Percentiles rank a stretch among this genome's conserved stretches.
phyloP scores from a whole-genome alignment of 768 basidiomycete genomes.

The Hygrophorus russula region DNA sequence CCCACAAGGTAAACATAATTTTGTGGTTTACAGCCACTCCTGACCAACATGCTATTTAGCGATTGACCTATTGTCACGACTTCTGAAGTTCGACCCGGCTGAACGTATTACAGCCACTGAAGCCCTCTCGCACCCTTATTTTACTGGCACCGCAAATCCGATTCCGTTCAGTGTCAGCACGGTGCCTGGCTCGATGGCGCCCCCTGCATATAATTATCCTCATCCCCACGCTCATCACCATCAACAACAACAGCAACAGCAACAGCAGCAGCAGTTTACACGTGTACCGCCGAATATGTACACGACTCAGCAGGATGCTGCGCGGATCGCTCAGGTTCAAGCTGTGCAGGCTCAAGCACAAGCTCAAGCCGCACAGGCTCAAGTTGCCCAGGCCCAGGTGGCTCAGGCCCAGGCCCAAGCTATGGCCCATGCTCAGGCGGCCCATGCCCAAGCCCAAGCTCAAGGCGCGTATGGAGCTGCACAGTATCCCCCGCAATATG shows the following conservation, averaged over 20 bases:
- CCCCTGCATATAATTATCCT: constrained; percentile 58
- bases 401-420: constrained; percentile 3
- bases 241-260: constrained; percentile 35
- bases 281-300: constrained; percentile 20
- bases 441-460: constrained; percentile 1
- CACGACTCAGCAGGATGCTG: constrained; percentile 13
- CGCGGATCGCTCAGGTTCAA: constrained; percentile 23
- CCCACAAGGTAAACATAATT: constrained; percentile 47
- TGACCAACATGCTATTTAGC: constrained; percentile 32
- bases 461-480: neutral
- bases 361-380: constrained; percentile 4
- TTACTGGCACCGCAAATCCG: constrained; percentile 44
- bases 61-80: constrained; percentile 85
- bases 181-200: constrained; percentile 49
- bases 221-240: constrained; percentile 48
- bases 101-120: constrained; percentile 87
- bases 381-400: constrained; percentile 2
- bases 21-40: neutral
- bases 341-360: constrained; percentile 11
- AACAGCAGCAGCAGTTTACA: constrained; percentile 18
- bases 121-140: constrained; percentile 88
- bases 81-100: constrained; percentile 92
- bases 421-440: constrained; percentile 1
- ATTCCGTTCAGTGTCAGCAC: constrained; percentile 31
- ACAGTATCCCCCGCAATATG: constrained; percentile 7